Percentiles rank a stretch among this genome's conserved stretches.
Evolutionary conservation across 2,329 filamentous ascomycete genomes (phyloP).

Genomic region (Byssothecium circinans): DNA sequence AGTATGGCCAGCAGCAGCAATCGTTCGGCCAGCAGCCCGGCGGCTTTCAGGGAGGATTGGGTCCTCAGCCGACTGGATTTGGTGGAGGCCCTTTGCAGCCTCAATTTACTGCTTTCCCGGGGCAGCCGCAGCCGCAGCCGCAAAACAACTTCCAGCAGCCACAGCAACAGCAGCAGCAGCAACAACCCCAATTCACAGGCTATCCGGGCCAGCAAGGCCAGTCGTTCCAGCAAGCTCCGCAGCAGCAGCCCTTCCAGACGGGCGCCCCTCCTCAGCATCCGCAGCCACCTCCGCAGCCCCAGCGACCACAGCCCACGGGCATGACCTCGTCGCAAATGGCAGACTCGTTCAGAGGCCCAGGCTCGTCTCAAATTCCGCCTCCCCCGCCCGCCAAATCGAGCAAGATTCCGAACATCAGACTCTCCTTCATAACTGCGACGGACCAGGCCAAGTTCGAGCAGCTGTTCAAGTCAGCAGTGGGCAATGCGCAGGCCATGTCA

Average conservation of each 20-base stretch:
- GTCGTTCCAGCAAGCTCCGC: constrained; percentile 54
- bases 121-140: constrained; percentile 46
- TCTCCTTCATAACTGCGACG: constrained; percentile 93
- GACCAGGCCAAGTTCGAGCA: constrained; percentile 98
- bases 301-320: constrained; percentile 57
- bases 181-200: constrained; percentile 52
- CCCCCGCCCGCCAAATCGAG: constrained; percentile 64
- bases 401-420: constrained; percentile 88
- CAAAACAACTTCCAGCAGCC: constrained; percentile 49
- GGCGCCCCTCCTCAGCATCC: constrained; percentile 59
- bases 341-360: constrained; percentile 58
- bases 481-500: constrained; percentile 80
- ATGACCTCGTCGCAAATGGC: constrained; percentile 67
- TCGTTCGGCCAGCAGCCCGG: constrained; percentile 58
- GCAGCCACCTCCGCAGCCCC: constrained; percentile 52
- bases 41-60: constrained; percentile 50
- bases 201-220: constrained; percentile 49
- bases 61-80: constrained; percentile 55
- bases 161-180: constrained; percentile 45
- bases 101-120: constrained; percentile 53
- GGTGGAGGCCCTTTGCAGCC: constrained; percentile 54
- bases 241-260: constrained; percentile 47
- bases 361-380: constrained; percentile 51
- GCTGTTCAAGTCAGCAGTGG: constrained; percentile 92
- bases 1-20: constrained; percentile 54